phyloP scores from a whole-genome alignment of 495 filamentous ascomycete species.

The Saxispiralis lemnorum region DNA sequence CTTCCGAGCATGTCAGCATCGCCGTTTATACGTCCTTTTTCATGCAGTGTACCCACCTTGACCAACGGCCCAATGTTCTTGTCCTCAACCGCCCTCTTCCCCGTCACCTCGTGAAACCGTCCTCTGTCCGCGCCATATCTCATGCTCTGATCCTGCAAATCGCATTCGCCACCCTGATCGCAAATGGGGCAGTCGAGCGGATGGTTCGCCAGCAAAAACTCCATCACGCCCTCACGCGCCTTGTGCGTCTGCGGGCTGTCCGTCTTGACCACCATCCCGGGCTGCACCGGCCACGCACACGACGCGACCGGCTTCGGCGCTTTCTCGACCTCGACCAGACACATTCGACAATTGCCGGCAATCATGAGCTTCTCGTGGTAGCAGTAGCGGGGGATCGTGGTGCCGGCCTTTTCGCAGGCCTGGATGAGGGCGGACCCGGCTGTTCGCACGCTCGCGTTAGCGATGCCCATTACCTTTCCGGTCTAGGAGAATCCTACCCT shows the following conservation, averaged over 20 bases:
- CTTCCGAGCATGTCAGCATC: constrained; percentile 14
- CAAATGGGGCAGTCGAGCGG: constrained; percentile 93
- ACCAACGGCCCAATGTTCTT: constrained; percentile 98
- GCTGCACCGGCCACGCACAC: constrained; percentile 95
- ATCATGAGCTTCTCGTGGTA: constrained; percentile 99
- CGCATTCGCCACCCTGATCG: constrained; percentile 96
- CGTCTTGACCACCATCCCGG: constrained; percentile 97
- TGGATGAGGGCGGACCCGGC: constrained; percentile 91
- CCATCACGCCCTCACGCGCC: constrained; percentile 95
- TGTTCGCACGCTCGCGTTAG: constrained; percentile 17
- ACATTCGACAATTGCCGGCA: constrained; percentile 99
- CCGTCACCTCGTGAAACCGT: constrained; percentile 83
- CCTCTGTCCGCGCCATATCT: constrained; percentile 90
- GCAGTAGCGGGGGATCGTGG: constrained; percentile 89
- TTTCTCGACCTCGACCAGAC: constrained; percentile 90
- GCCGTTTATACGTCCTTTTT: neutral
- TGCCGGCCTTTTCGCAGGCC: constrained; percentile 94
- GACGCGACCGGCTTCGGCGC: constrained; percentile 93
- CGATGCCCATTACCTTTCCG: too few species aligned
- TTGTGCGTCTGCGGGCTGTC: constrained; percentile 91
- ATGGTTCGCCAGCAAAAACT: constrained; percentile 92
- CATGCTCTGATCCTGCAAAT: constrained; percentile 98
- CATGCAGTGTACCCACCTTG: constrained; percentile 32
- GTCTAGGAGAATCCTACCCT: constrained; percentile 46
- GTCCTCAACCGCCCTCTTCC: constrained; percentile 94